Evolutionary conservation across 345 rosid genomes (phyloP).

Genomic region (Ceriops decandra): DNA sequence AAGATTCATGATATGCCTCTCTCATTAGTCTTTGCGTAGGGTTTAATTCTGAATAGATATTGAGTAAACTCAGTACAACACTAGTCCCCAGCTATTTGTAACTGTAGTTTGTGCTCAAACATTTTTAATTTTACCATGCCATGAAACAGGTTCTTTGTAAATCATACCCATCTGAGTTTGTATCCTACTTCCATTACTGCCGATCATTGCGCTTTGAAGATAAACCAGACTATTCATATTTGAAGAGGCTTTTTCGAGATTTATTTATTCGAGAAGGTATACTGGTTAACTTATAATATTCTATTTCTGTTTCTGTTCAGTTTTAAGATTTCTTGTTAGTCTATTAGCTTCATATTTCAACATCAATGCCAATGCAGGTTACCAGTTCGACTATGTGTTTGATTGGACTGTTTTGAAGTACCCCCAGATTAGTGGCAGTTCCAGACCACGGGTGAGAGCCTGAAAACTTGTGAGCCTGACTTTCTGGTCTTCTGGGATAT

Average conservation of each 20-base stretch:
- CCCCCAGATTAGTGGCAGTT: slow-evolving; percentile 76
- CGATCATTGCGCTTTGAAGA: slow-evolving; percentile 94
- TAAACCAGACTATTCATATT: slow-evolving; percentile 93
- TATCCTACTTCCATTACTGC: slow-evolving; percentile 91
- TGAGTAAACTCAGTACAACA: not conserved
- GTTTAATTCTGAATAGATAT: not conserved
- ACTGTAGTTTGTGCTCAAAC: not conserved
- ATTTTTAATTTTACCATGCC: not conserved
- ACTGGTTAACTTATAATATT: not conserved
- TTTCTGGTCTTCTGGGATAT: not conserved
- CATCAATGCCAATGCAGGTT: slow-evolving; percentile 45
- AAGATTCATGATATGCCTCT: not conserved
- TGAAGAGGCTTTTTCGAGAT: slow-evolving; percentile 90
- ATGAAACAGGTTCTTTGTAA: slow-evolving; percentile 73
- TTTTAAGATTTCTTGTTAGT: not conserved
- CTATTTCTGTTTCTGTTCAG: not conserved
- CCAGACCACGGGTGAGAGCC: slow-evolving; percentile 66
- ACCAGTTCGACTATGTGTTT: slow-evolving; percentile 88
- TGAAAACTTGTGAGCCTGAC: not conserved
- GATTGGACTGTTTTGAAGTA: slow-evolving; percentile 91
- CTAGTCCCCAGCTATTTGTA: not conserved
- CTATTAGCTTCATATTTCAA: not conserved
- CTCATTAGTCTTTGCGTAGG: not conserved
- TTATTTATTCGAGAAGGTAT: slow-evolving; percentile 90
- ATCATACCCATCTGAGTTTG: slow-evolving; percentile 79